Conservation (phyloP, 148 eudicot species). For the Heliosperma pusillum region DNA sequence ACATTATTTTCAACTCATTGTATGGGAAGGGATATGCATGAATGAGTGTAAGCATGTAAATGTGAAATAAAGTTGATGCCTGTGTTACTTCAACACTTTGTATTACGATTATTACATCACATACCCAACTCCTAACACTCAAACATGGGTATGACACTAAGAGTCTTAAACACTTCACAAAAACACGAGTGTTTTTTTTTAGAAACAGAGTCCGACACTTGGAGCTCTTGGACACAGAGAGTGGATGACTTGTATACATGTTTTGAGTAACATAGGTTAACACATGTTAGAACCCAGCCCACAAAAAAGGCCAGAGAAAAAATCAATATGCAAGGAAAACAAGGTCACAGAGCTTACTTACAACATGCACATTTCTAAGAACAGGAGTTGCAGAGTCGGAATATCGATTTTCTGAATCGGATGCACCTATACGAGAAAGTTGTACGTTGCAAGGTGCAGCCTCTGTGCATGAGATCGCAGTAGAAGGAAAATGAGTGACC, state of each 20-base stretch:
- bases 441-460: conserved; percentile 36
- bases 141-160: no score
- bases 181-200: no score
- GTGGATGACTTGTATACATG: no score
- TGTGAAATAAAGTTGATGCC: no score
- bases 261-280: no score
- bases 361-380: conserved; percentile 54
- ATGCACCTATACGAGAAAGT: conserved; percentile 36
- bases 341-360: conserved; percentile 27
- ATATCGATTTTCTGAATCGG: conserved; percentile 27
- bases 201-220: no score
- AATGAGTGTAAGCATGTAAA: not conserved
- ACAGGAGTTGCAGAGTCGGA: conserved; percentile 30
- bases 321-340: not conserved
- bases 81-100: no score
- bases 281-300: no score
- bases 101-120: no score
- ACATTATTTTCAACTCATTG: not conserved
- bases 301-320: not conserved
- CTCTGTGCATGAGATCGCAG: conserved; percentile 46
- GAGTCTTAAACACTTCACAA: no score
- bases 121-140: not conserved
- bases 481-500: conserved; percentile 54
- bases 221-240: no score
- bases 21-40: not conserved